These are phyloP conservation scores for Penicillium sp. DNA, from an alignment of 2,329 filamentous ascomycete genomes.

Conservation along the genomic window DNA sequence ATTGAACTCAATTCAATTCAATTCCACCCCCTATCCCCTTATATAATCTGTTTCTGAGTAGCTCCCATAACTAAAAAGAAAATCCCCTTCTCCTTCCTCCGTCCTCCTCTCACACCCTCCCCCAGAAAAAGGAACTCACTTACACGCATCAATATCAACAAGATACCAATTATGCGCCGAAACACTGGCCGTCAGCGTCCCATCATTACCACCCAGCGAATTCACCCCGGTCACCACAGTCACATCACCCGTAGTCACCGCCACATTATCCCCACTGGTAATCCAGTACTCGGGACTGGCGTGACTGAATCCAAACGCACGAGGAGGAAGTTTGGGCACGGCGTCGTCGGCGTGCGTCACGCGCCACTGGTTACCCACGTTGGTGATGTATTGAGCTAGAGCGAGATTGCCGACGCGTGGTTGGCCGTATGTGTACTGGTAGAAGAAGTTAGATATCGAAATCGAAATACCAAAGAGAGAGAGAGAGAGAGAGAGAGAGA, in stretches of 20 bases:
- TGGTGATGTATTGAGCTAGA: constrained; percentile 34
- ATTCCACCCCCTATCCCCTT: too few relatives aligned
- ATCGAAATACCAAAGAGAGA: not conserved
- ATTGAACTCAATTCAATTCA: too few relatives aligned
- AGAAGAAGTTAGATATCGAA: not conserved
- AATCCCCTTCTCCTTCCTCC: too few relatives aligned
- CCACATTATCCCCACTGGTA: constrained; percentile 3
- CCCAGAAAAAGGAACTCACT: not conserved
- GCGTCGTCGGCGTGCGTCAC: constrained; percentile 35
- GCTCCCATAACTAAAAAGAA: too few relatives aligned
- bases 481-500: not conserved
- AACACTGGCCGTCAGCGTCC: constrained; percentile 19
- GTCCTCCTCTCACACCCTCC: too few relatives aligned
- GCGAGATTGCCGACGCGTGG: constrained; percentile 37
- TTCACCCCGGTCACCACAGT: constrained; percentile 28
- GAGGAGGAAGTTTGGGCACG: constrained; percentile 34
- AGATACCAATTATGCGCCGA: constrained; percentile 33
- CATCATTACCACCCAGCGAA: constrained; percentile 29
- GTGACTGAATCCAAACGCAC: constrained; percentile 28
- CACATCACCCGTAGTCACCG: constrained; percentile 29
- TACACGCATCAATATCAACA: constrained; percentile 19
- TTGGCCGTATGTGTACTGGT: constrained; percentile 37
- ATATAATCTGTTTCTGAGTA: too few relatives aligned
- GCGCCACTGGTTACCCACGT: constrained; percentile 30
- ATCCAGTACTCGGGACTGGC: constrained; percentile 14